Percentiles rank a stretch among this genome's conserved stretches.
Conservation (phyloP, 345 rosid genomes). For the Sisymbrium irio region DNA sequence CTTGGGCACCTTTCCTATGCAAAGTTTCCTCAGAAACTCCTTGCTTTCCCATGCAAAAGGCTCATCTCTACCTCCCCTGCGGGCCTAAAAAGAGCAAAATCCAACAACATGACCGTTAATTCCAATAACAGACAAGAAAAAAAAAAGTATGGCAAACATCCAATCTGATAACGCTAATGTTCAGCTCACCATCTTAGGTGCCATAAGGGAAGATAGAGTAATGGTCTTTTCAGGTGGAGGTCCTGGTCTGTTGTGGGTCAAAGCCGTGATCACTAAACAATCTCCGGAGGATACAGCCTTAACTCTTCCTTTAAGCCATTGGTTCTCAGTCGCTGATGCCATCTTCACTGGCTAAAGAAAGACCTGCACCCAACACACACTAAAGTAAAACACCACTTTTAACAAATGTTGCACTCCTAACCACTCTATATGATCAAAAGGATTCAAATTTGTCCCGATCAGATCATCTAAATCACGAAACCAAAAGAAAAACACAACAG, state of each 20-base stretch:
- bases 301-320: slow-evolving; percentile 74
- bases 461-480: background rate
- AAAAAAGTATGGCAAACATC: background rate
- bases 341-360: slow-evolving; percentile 37
- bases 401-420: slow-evolving; percentile 3
- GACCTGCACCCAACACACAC: slow-evolving; percentile 23
- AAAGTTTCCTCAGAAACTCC: slow-evolving; percentile 86
- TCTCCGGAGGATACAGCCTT: slow-evolving; percentile 90
- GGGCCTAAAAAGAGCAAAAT: slow-evolving; percentile 47
- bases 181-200: slow-evolving; percentile 71
- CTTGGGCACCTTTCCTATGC: slow-evolving; percentile 83
- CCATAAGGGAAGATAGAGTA: slow-evolving; percentile 71
- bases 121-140: background rate
- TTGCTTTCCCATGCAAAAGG: slow-evolving; percentile 97
- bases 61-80: slow-evolving; percentile 86
- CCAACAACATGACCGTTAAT: background rate
- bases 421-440: background rate
- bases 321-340: slow-evolving; percentile 43
- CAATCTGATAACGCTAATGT: background rate
- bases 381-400: background rate
- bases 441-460: background rate
- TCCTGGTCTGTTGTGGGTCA: slow-evolving; percentile 57
- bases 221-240: slow-evolving; percentile 83
- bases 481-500: background rate
- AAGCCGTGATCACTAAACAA: slow-evolving; percentile 67